phyloP scores from a whole-genome alignment of 106 monocot species.

The Posidonia australis region DNA sequence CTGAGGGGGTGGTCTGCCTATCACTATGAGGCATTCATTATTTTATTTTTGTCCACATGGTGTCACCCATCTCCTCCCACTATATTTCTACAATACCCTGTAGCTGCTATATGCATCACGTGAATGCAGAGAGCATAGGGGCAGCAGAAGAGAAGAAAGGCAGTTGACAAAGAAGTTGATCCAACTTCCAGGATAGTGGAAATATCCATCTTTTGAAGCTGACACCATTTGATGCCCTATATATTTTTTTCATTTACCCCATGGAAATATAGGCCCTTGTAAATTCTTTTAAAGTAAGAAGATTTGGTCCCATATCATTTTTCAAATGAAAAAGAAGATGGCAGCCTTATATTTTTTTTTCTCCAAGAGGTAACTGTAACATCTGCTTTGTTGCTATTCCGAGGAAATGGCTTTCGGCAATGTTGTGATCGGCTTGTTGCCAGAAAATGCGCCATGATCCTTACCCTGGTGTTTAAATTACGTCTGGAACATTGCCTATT shows the following conservation, averaged over 20 bases:
- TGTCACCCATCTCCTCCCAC: background rate
- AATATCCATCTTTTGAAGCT: background rate
- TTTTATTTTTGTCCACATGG: background rate
- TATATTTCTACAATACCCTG: background rate
- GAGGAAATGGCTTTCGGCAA: background rate
- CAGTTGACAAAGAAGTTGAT: background rate
- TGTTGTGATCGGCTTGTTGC: slow-evolving; percentile 1
- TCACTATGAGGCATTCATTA: slow-evolving; percentile 17
- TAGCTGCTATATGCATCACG: background rate
- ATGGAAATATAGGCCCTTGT: slow-evolving; percentile 1
- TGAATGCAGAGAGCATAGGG: background rate
- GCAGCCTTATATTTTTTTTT: background rate
- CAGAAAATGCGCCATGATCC: background rate
- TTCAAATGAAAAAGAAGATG: background rate
- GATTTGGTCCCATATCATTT: slow-evolving; percentile 11
- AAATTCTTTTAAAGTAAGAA: slow-evolving; percentile 3
- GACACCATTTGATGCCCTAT: slow-evolving; percentile 1
- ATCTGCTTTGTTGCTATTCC: background rate
- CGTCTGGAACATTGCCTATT: background rate
- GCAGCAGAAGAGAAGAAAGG: background rate
- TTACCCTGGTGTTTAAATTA: background rate
- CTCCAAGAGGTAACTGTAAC: background rate
- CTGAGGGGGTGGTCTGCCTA: slow-evolving; percentile 23
- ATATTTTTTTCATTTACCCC: slow-evolving; percentile 5
- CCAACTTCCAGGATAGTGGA: background rate